These are phyloP conservation scores for Viridothelium virens DNA, from an alignment of 495 filamentous ascomycete genomes.

Conservation along the genomic window DNA sequence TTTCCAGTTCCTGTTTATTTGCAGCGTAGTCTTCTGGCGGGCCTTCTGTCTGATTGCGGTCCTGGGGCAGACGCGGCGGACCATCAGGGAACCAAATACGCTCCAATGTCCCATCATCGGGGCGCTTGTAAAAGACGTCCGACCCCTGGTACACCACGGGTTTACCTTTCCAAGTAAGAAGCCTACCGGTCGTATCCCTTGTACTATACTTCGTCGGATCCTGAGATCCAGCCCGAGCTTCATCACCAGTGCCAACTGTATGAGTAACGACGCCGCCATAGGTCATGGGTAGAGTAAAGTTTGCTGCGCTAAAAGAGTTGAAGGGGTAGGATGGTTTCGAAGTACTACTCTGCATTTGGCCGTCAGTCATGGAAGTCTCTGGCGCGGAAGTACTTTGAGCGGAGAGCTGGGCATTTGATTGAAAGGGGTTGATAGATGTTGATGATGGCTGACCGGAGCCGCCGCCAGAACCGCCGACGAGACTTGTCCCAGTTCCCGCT, in stretches of 20 bases:
- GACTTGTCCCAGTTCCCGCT: not conserved
- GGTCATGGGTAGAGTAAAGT: not conserved
- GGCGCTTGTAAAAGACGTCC: conserved; percentile 40
- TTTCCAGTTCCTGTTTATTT: conserved; percentile 45
- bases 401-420: not conserved
- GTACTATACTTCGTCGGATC: not conserved
- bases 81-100: conserved; percentile 66
- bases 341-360: not conserved
- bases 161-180: conserved; percentile 49
- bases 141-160: conserved; percentile 41
- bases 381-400: not conserved
- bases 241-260: not conserved
- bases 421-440: not conserved
- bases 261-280: not conserved
- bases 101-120: conserved; percentile 43
- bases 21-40: conserved; percentile 38
- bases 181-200: not conserved
- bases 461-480: not conserved
- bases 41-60: conserved; percentile 7
- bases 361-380: not conserved
- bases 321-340: not conserved
- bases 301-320: not conserved
- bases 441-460: conserved; percentile 9
- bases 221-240: not conserved
- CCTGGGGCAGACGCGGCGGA: conserved; percentile 53